Percentiles rank a stretch among this genome's conserved stretches.
Conservation (phyloP, 2,329 filamentous ascomycete species). For the Colletotrichum ledebouriae region DNA sequence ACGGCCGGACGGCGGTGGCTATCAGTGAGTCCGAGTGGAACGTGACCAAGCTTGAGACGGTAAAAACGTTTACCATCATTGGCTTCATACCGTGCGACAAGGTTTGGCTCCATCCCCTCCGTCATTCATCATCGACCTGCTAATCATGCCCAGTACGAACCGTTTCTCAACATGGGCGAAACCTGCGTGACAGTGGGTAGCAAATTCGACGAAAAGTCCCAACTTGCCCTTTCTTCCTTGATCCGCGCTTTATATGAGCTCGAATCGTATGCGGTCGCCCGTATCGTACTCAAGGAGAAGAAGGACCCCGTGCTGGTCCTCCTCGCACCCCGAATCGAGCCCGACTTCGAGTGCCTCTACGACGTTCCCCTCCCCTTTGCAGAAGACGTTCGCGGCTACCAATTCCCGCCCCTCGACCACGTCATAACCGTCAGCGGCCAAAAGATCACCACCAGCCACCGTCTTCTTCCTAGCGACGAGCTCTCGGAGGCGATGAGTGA, state of each 20-base stretch:
- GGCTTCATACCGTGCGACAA: constrained; percentile 84
- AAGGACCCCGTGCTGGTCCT: constrained; percentile 83
- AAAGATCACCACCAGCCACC: constrained; percentile 79
- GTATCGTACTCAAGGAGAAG: constrained; percentile 86
- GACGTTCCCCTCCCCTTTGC: constrained; percentile 93
- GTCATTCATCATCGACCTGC: constrained; percentile 4
- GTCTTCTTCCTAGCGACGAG: constrained; percentile 82
- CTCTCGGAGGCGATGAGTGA: constrained; percentile 86
- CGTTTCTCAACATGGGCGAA: constrained; percentile 87
- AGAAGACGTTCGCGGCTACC: constrained; percentile 91
- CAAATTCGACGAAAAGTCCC: constrained; percentile 83
- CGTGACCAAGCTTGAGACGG: constrained; percentile 87
- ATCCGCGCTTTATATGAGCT: constrained; percentile 89
- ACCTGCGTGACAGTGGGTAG: constrained; percentile 82
- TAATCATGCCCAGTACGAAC: constrained; percentile 74
- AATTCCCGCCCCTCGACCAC: constrained; percentile 89
- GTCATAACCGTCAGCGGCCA: constrained; percentile 90
- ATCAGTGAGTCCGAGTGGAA: constrained; percentile 90
- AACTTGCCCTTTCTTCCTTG: constrained; percentile 87
- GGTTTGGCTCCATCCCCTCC: constrained; percentile 57
- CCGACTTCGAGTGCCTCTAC: constrained; percentile 85
- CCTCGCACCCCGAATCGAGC: constrained; percentile 83
- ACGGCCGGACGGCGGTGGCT: constrained; percentile 90
- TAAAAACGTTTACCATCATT: constrained; percentile 81
- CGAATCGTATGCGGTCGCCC: constrained; percentile 87